These are phyloP conservation scores for Solanum microdontum DNA, from an alignment of 257 asterid genomes.

Conservation along the genomic window DNA sequence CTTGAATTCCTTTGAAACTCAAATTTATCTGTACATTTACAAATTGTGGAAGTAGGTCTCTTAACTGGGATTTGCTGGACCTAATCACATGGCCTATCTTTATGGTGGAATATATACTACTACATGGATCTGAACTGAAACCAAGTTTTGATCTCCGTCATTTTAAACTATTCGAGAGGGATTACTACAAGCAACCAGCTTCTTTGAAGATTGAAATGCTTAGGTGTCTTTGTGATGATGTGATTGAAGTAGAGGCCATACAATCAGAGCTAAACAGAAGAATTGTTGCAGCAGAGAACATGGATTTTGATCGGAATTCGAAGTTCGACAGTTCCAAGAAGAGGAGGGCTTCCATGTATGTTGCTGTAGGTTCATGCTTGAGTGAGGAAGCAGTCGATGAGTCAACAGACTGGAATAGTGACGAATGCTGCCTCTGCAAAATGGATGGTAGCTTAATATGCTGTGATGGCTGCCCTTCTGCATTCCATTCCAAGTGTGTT, in stretches of 20 bases:
- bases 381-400: slow-evolving; percentile 51
- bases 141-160: slow-evolving; percentile 51
- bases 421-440: slow-evolving; percentile 93
- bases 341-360: slow-evolving; percentile 42
- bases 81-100: slow-evolving; percentile 90
- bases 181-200: slow-evolving; percentile 57
- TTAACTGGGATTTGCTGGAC: slow-evolving; percentile 91
- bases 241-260: slow-evolving; percentile 60
- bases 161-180: slow-evolving; percentile 43
- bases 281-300: slow-evolving; percentile 35
- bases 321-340: slow-evolving; percentile 41
- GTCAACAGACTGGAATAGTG: slow-evolving; percentile 62
- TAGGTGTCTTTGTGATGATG: slow-evolving; percentile 86
- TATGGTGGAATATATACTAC: slow-evolving; percentile 66
- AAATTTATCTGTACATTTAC: slow-evolving; percentile 1
- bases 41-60: slow-evolving; percentile 43
- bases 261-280: slow-evolving; percentile 69
- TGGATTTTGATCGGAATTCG: slow-evolving; percentile 35
- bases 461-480: slow-evolving; percentile 99
- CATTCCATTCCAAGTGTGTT: slow-evolving; percentile 88
- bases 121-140: slow-evolving; percentile 52
- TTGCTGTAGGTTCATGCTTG: slow-evolving; percentile 45
- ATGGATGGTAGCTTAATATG: slow-evolving; percentile 94
- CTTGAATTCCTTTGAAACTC: slow-evolving; percentile 1
- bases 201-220: slow-evolving; percentile 66